Percentiles rank a stretch among this genome's conserved stretches.
Evolutionary conservation across 2,329 filamentous ascomycete species (phyloP).

Genomic region (Hypoxylon sp.): DNA sequence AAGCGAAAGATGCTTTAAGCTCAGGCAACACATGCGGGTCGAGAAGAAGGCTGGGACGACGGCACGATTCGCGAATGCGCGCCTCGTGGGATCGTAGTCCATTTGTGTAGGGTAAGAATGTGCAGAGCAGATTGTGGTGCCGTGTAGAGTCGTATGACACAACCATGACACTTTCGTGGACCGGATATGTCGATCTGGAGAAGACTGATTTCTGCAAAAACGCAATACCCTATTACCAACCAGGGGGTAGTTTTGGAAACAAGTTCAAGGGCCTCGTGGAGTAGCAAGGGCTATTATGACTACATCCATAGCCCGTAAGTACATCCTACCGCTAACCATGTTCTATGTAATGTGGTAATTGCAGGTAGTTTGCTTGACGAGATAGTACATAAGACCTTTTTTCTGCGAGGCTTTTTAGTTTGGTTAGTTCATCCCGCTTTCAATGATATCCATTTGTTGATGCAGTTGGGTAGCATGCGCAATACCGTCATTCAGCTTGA

Average conservation of each 20-base stretch:
- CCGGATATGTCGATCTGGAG: slow-evolving; percentile 56
- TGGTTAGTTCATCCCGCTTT: slow-evolving; percentile 13
- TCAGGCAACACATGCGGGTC: slow-evolving; percentile 26
- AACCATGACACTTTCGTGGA: slow-evolving; percentile 50
- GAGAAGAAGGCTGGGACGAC: slow-evolving; percentile 35
- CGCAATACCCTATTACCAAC: slow-evolving; percentile 45
- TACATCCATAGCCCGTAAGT: slow-evolving; percentile 29
- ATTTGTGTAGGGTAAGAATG: slow-evolving; percentile 35
- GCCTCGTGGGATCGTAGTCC: slow-evolving; percentile 26
- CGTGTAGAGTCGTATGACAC: slow-evolving; percentile 51
- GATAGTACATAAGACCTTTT: slow-evolving; percentile 39
- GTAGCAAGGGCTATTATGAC: slow-evolving; percentile 40
- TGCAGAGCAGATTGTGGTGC: slow-evolving; percentile 36
- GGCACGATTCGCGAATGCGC: slow-evolving; percentile 29
- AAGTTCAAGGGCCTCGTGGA: slow-evolving; percentile 45
- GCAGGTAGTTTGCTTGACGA: slow-evolving; percentile 46
- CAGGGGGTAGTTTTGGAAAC: slow-evolving; percentile 51
- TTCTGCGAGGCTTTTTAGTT: slow-evolving; percentile 37
- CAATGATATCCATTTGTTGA: slow-evolving; percentile 18
- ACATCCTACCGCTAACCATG: slow-evolving; percentile 37
- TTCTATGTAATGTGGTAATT: slow-evolving; percentile 37
- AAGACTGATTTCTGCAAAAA: slow-evolving; percentile 49
- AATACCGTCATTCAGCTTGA: slow-evolving; percentile 42
- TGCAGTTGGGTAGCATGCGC: slow-evolving; percentile 34
- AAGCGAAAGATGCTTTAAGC: slow-evolving; percentile 28